Conservation (phyloP, 1,284 basidiomycete species). For the Ustilago sp. region DNA sequence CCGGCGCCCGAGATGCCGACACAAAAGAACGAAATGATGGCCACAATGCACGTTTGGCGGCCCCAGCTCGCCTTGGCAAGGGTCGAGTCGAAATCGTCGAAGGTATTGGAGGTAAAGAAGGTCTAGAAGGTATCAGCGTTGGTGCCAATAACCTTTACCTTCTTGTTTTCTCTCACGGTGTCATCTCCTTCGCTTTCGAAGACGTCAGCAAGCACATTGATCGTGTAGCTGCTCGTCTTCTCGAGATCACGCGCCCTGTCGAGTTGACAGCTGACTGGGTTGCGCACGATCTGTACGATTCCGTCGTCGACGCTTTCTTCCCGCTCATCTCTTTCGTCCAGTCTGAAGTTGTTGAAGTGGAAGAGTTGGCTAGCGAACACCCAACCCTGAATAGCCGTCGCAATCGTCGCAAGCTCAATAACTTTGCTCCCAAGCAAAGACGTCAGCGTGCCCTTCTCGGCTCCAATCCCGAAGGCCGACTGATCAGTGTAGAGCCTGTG, state of each 20-base stretch:
- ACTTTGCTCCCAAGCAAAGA: constrained; percentile 51
- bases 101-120: constrained; percentile 74
- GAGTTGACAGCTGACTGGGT: constrained; percentile 78
- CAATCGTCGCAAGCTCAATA: constrained; percentile 32
- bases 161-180: constrained; percentile 88
- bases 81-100: constrained; percentile 74
- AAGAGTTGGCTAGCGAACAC: constrained; percentile 41
- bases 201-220: constrained; percentile 89
- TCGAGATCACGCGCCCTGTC: constrained; percentile 67
- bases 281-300: constrained; percentile 90
- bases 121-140: constrained; percentile 75
- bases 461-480: constrained; percentile 40
- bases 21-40: neutral
- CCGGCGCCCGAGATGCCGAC: neutral
- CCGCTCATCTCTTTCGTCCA: constrained; percentile 87
- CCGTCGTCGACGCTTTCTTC: constrained; percentile 93
- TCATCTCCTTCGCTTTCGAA: constrained; percentile 91
- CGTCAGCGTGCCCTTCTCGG: constrained; percentile 44
- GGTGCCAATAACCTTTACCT: constrained; percentile 89
- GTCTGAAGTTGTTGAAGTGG: constrained; percentile 74
- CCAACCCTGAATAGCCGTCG: constrained; percentile 1
- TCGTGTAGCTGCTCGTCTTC: constrained; percentile 79
- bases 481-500: constrained; percentile 51
- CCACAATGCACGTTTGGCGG: constrained; percentile 29
- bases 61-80: constrained; percentile 40